Conservation (phyloP, 163 green algal genomes). For the Dunaliella salina region DNA sequence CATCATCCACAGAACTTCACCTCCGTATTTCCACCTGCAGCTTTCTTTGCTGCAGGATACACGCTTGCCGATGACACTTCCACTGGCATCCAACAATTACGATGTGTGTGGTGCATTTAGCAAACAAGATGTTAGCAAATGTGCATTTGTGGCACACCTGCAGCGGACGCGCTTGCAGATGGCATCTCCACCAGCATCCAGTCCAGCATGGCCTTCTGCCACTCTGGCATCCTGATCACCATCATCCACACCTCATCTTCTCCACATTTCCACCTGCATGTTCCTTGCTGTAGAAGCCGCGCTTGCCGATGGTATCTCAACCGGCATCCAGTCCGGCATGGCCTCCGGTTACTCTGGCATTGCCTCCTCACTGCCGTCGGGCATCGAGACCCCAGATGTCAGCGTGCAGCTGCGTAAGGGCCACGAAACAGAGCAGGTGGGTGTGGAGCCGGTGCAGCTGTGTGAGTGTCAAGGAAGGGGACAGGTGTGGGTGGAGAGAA, state of each 20-base stretch:
- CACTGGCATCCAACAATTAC: too few species aligned
- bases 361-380: conserved; percentile 63
- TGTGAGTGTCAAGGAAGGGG: too few species aligned
- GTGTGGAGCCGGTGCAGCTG: neutral
- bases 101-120: too few species aligned
- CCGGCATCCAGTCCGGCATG: conserved; percentile 56
- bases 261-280: neutral
- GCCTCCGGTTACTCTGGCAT: conserved; percentile 54
- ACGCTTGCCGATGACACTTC: too few species aligned
- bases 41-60: too few species aligned
- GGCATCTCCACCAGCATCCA: conserved; percentile 49
- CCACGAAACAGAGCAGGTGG: conserved; percentile 31
- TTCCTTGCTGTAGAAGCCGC: conserved; percentile 47
- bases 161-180: conserved; percentile 45
- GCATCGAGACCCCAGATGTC: conserved; percentile 76
- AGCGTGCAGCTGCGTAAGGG: conserved; percentile 81
- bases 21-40: too few species aligned
- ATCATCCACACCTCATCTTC: too few species aligned
- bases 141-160: conserved; percentile 13
- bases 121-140: too few species aligned
- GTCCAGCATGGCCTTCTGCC: conserved; percentile 49
- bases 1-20: too few species aligned
- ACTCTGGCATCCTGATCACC: conserved; percentile 40
- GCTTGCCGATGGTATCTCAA: conserved; percentile 29
- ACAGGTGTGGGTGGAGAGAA: too few species aligned